phyloP scores from a whole-genome alignment of 2,329 filamentous ascomycete genomes.

The Fusarium poae region DNA sequence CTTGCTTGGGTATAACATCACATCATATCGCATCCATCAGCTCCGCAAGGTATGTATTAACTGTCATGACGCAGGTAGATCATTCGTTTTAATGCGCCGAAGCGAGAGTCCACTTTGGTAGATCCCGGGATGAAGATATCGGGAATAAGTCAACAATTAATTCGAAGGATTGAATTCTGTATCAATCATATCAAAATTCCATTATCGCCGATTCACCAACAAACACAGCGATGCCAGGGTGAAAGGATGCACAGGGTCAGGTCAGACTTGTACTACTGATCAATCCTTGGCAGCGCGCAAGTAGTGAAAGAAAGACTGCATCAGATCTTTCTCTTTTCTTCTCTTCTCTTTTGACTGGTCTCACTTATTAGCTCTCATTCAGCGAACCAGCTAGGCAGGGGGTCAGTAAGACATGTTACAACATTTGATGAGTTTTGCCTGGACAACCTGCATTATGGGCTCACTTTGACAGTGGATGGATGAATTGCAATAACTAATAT shows the following conservation, averaged over 20 bases:
- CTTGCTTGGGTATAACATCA: constrained; percentile 12
- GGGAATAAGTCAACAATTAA: constrained; percentile 24
- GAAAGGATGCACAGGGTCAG: constrained; percentile 20
- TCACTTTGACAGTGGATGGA: constrained; percentile 17
- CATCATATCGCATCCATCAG: constrained; percentile 7
- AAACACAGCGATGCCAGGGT: constrained; percentile 15
- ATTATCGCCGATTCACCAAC: constrained; percentile 5
- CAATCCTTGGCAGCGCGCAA: constrained; percentile 33
- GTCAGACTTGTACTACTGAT: constrained; percentile 24
- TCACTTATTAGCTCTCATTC: constrained; percentile 22
- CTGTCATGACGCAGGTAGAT: constrained; percentile 35
- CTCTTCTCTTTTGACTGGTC: constrained; percentile 21
- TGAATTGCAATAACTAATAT: constrained; percentile 14
- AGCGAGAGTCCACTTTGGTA: constrained; percentile 20
- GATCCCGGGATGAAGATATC: constrained; percentile 27
- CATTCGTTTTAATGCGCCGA: constrained; percentile 18
- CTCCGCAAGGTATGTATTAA: constrained; percentile 15
- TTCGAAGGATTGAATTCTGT: constrained; percentile 8
- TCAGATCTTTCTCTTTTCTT: not conserved
- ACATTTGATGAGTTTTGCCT: constrained; percentile 27
- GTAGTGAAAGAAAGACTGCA: constrained; percentile 1
- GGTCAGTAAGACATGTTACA: constrained; percentile 34
- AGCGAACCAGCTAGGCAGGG: constrained; percentile 28
- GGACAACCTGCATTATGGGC: constrained; percentile 37
- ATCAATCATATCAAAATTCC: constrained; percentile 11